These are phyloP conservation scores for Kwoniella dendrophila DNA, from an alignment of 768 basidiomycete species.

Conservation along the genomic window DNA sequence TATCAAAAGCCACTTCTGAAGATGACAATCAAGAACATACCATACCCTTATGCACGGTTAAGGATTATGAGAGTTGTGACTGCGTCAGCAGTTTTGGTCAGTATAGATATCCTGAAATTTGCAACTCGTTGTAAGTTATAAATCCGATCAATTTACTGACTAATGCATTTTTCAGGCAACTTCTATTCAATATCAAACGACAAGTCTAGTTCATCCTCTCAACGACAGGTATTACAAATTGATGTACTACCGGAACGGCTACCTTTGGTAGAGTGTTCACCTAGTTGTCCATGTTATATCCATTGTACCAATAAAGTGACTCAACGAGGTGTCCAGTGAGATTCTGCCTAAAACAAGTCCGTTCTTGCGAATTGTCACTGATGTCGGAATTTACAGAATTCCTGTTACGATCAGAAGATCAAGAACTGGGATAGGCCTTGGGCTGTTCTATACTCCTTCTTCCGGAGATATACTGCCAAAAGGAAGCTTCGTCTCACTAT, in stretches of 20 bases:
- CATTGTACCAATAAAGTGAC: constrained; percentile 44
- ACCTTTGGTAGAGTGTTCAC: constrained; percentile 54
- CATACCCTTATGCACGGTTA: constrained; percentile 24
- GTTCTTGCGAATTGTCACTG: neutral
- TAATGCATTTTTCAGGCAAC: constrained; percentile 45
- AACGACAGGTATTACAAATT: constrained; percentile 29
- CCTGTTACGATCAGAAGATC: constrained; percentile 17
- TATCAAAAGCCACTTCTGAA: too few relatives aligned
- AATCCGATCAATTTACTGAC: too few relatives aligned
- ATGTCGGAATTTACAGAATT: constrained; percentile 11
- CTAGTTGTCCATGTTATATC: constrained; percentile 38
- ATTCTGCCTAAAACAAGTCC: neutral
- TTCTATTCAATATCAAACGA: constrained; percentile 29
- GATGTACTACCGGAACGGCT: constrained; percentile 47
- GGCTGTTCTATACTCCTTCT: constrained; percentile 38
- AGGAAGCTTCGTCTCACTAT: constrained; percentile 53
- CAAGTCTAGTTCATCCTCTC: neutral
- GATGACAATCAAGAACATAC: neutral
- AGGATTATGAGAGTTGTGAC: constrained; percentile 34
- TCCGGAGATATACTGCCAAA: constrained; percentile 8
- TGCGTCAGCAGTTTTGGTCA: constrained; percentile 43
- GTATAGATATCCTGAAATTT: constrained; percentile 2
- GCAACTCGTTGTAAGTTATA: neutral
- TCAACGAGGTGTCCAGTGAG: constrained; percentile 47
- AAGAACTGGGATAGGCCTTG: constrained; percentile 38